A percentile compares a stretch with the other conserved stretches of the same genome.
Evolutionary conservation across 2,329 filamentous ascomycete species (phyloP).

Genomic region (Nemania sp.): DNA sequence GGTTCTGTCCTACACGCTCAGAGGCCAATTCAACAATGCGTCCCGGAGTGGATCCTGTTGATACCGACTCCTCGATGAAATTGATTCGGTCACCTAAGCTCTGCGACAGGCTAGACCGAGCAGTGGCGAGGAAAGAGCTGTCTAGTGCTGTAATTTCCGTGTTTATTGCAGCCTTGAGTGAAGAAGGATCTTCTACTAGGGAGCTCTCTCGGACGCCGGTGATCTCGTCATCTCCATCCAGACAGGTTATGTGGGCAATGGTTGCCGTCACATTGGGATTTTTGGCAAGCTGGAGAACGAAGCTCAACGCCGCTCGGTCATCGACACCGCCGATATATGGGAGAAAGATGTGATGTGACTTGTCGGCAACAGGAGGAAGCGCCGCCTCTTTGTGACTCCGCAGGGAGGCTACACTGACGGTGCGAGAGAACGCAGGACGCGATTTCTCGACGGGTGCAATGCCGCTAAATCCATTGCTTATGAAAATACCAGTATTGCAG

Average conservation of each 20-base stretch:
- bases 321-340: slow-evolving; percentile 86
- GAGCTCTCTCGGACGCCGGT: slow-evolving; percentile 27
- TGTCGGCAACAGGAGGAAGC: slow-evolving; percentile 63
- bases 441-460: slow-evolving; percentile 39
- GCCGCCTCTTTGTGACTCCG: slow-evolving; percentile 62
- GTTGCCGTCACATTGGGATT: slow-evolving; percentile 80
- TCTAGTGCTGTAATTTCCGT: slow-evolving; percentile 44
- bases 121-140: slow-evolving; percentile 41
- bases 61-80: slow-evolving; percentile 57
- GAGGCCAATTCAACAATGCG: slow-evolving; percentile 59
- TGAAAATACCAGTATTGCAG: slow-evolving; percentile 76
- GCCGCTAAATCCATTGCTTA: slow-evolving; percentile 66
- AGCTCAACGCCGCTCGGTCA: slow-evolving; percentile 76
- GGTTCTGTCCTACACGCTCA: slow-evolving; percentile 62
- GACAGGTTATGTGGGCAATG: slow-evolving; percentile 62
- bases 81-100: slow-evolving; percentile 42
- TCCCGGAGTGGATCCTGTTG: slow-evolving; percentile 45
- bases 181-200: slow-evolving; percentile 25
- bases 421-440: slow-evolving; percentile 50
- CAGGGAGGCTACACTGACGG: slow-evolving; percentile 62
- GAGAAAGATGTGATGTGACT: slow-evolving; percentile 82
- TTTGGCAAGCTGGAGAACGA: slow-evolving; percentile 82
- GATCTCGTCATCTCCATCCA: slow-evolving; percentile 36
- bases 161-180: slow-evolving; percentile 34
- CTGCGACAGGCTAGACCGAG: slow-evolving; percentile 42